Base-by-base conservation (phyloP, 352 stramenopile species). In the Pythium phragmitis region DNA sequence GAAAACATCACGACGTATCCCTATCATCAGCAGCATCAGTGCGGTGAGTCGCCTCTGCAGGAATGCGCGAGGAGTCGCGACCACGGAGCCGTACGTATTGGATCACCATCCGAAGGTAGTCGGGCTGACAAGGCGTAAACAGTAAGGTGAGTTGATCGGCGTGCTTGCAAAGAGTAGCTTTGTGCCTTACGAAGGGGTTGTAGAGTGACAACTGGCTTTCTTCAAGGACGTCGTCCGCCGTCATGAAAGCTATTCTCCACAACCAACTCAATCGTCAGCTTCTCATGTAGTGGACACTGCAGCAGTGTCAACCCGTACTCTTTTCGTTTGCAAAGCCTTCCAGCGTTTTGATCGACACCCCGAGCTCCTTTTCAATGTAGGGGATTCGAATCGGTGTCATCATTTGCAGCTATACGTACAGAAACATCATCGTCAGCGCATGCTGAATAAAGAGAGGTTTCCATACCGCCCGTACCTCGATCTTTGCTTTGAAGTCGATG, bases 1-100 rank as follows among this genome's bases (percentile, higher is more conserved):
- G 86, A 95, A 68, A 95, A 93, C 86, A 95, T 95, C 23, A 94
- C 86, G 19, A 94, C 82, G 46, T 91, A 94, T 72, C 86, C 86
- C 85, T 94, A 60, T 14, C 36, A 54, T n/a, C 3, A 39, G 4
- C 12, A 16, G 21, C 9, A 26, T 21, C 16, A 60, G 41, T 60
- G 16, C 21, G 54, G 30, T 54, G 4, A 42, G 12, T 53, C 8
- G 21, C 26, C 8, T 34, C 6, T 23, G 17, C 11, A 43, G 16
- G 26, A 45, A 16, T 37, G 41, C 28, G 4, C 56, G 14, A n/a
- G 7, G 39, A 26, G 8, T 5, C 4, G 9, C 26, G 11, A n/a
- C 34, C 26, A 7, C 17, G 34, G 50, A 41, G 7, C 28, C 76
- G 26, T 70, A 94, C 85, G 42, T 91, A 94, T 90, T 94, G 86